These are phyloP conservation scores for Trichoderma oligosporum DNA, from an alignment of 2,329 filamentous ascomycete species.

Conservation along the genomic window DNA sequence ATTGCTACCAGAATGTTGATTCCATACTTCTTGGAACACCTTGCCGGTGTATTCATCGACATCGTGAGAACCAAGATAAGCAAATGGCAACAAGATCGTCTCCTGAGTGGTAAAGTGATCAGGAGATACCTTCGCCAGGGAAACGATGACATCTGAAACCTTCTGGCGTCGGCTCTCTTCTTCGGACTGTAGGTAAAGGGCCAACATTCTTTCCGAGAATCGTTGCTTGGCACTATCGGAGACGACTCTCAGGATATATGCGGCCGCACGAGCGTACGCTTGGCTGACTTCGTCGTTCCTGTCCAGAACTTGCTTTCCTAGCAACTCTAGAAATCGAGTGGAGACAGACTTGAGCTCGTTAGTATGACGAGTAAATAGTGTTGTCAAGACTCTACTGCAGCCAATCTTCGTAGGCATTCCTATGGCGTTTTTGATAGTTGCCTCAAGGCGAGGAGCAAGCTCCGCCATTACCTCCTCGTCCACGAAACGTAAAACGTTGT, in stretches of 20 bases:
- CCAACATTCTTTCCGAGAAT: conserved; percentile 54
- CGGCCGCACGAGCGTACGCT: conserved; percentile 80
- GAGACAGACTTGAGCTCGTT: conserved; percentile 72
- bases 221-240: conserved; percentile 47
- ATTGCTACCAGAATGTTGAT: conserved; percentile 80
- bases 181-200: conserved; percentile 77
- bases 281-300: conserved; percentile 91
- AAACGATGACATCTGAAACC: conserved; percentile 76
- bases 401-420: conserved; percentile 93
- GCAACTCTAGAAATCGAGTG: conserved; percentile 68
- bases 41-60: conserved; percentile 73
- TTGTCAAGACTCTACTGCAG: conserved; percentile 78
- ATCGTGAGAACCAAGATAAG: conserved; percentile 85
- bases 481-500: conserved; percentile 79
- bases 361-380: conserved; percentile 75
- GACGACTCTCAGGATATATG: conserved; percentile 70
- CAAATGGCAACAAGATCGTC: conserved; percentile 72
- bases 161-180: conserved; percentile 72
- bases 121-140: conserved; percentile 79
- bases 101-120: conserved; percentile 82
- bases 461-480: conserved; percentile 74
- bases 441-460: conserved; percentile 68
- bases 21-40: conserved; percentile 82
- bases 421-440: conserved; percentile 77
- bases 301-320: conserved; percentile 81